Evolutionary conservation across 164 flowering plant species (phyloP).

Genomic region (Aristolochia californica): DNA sequence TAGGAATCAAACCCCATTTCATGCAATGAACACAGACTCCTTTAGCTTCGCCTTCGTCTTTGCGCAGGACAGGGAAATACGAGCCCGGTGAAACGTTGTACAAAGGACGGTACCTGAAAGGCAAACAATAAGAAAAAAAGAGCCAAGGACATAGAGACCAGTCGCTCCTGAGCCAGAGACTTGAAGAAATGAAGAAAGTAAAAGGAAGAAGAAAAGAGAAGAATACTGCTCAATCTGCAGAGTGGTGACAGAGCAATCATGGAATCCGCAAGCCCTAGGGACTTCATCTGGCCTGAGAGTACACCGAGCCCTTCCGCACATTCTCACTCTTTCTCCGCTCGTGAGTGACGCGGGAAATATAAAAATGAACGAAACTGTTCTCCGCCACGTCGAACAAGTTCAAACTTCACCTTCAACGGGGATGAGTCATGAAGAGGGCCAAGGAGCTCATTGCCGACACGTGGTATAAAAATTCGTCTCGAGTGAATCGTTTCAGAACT

Average conservation of each 20-base stretch:
- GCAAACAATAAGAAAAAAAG: not conserved
- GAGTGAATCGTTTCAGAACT: too few relatives aligned
- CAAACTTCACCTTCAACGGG: too few relatives aligned
- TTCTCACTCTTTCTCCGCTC: constrained; percentile 11
- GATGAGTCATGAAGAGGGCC: too few relatives aligned
- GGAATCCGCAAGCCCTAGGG: constrained; percentile 54
- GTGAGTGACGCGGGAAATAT: too few relatives aligned
- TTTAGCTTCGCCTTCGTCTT: constrained; percentile 33
- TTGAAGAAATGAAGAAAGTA: not conserved
- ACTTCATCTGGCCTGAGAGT: constrained; percentile 56
- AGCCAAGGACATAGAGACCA: not conserved
- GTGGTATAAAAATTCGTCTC: too few relatives aligned
- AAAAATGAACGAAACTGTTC: too few relatives aligned
- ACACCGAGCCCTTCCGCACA: constrained; percentile 85
- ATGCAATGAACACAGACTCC: constrained; percentile 68
- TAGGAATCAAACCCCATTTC: constrained; percentile 95
- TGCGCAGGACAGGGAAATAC: constrained; percentile 62
- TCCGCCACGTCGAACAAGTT: too few relatives aligned
- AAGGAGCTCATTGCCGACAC: too few relatives aligned
- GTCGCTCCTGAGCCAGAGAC: not conserved
- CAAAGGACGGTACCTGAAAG: constrained; percentile 62
- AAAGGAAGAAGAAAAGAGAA: constrained; percentile 2
- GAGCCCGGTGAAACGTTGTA: constrained; percentile 76
- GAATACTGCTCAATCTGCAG: constrained; percentile 50
- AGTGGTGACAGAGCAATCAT: constrained; percentile 19